Conservation (phyloP, 352 stramenopile species). For the Phytophthora hibernalis region DNA sequence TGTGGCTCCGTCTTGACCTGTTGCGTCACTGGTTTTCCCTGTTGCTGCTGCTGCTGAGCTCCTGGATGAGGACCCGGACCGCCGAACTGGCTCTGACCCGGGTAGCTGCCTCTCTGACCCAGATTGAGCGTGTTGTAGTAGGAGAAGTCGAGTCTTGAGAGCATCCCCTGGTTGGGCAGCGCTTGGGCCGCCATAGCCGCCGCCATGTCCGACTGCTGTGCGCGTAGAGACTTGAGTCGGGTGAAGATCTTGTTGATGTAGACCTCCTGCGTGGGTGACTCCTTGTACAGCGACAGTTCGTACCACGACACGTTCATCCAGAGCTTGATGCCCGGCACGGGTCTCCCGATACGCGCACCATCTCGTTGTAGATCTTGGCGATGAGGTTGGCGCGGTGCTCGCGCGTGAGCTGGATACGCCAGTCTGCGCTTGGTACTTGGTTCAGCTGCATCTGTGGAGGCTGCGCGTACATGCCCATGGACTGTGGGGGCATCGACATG, state of each 20-base stretch:
- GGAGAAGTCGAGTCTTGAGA: slow-evolving; percentile 80
- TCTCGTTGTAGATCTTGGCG: slow-evolving; percentile 89
- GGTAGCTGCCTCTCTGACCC: slow-evolving; percentile 51
- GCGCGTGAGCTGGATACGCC: slow-evolving; percentile 80
- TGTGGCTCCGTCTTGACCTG: slow-evolving; percentile 37
- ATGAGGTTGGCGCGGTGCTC: slow-evolving; percentile 87
- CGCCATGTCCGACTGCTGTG: slow-evolving; percentile 78
- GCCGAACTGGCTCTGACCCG: slow-evolving; percentile 49
- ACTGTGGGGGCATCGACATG: slow-evolving; percentile 61
- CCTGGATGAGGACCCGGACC: slow-evolving; percentile 34
- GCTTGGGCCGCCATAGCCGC: slow-evolving; percentile 69
- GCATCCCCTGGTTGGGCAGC: slow-evolving; percentile 76
- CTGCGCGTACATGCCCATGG: slow-evolving; percentile 57
- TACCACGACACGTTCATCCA: slow-evolving; percentile 92
- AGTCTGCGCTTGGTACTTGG: slow-evolving; percentile 50
- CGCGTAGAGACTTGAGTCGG: slow-evolving; percentile 76
- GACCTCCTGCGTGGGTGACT: slow-evolving; percentile 85
- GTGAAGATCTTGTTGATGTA: slow-evolving; percentile 93
- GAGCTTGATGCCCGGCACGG: slow-evolving; percentile 82
- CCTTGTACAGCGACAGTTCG: slow-evolving; percentile 87
- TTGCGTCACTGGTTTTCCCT: slow-evolving; percentile 17
- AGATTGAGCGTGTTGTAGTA: slow-evolving; percentile 82
- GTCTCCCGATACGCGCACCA: slow-evolving; percentile 83
- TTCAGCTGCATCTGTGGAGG: slow-evolving; percentile 69
- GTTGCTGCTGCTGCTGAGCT: slow-evolving; percentile 33